These are phyloP conservation scores for Quercus engelmannii DNA, from an alignment of 306 rosid genomes.

Conservation along the genomic window DNA sequence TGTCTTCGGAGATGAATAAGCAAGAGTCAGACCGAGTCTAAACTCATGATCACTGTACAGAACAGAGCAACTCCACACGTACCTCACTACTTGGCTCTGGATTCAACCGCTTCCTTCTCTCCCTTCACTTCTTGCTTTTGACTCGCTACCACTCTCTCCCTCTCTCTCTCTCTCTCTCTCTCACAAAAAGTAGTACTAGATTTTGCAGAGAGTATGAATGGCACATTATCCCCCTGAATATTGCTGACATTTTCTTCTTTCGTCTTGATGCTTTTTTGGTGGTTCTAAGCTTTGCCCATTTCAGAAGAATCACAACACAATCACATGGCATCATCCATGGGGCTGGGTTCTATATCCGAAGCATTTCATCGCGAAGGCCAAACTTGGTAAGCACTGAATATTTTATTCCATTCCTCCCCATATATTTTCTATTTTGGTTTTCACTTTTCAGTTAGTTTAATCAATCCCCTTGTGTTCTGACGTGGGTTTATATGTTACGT, in stretches of 20 bases:
- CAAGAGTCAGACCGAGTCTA: background rate
- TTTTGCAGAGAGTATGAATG: conserved; percentile 21
- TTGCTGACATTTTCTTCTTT: conserved; percentile 1
- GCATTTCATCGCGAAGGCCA: conserved; percentile 69
- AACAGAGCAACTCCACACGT: conserved; percentile 9
- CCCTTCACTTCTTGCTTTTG: conserved; percentile 47
- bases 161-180: background rate
- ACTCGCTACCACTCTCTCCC: conserved; percentile 43
- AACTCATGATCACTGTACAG: no score
- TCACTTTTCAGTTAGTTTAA: background rate
- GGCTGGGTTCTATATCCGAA: conserved; percentile 72
- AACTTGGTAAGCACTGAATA: conserved; percentile 38
- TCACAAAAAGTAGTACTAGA: background rate
- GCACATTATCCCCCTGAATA: conserved; percentile 3
- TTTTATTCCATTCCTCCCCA: no score
- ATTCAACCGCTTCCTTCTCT: conserved; percentile 29
- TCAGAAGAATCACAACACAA: conserved; percentile 5
- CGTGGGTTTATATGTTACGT: background rate
- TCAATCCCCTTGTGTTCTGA: background rate
- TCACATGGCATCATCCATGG: conserved; percentile 57
- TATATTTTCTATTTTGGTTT: background rate
- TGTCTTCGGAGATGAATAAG: background rate
- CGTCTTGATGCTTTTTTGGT: background rate
- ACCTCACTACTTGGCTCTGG: conserved; percentile 5
- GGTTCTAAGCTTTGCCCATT: conserved; percentile 1